Conservation (phyloP, 345 rosid genomes). For the Pugionium cornutum region DNA sequence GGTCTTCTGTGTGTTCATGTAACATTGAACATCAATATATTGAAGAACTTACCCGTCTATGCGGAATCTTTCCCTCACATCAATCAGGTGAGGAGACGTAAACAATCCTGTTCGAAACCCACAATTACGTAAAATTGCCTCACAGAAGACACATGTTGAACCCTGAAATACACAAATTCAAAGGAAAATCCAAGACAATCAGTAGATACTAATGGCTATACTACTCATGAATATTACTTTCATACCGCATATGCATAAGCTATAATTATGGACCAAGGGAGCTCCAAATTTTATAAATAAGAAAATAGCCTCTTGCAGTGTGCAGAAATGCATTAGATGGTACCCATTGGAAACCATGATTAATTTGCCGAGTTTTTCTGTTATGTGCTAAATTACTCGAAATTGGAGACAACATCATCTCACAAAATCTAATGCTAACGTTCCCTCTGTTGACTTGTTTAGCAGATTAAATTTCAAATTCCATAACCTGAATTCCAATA, state of each 20-base stretch:
- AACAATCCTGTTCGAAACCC: conserved; percentile 83
- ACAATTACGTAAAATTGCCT: conserved; percentile 79
- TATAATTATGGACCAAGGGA: not conserved
- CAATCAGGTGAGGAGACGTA: conserved; percentile 91
- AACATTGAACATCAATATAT: conserved; percentile 9
- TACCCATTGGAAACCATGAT: not conserved
- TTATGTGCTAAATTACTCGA: conserved; percentile 1
- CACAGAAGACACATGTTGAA: conserved; percentile 87
- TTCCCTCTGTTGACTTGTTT: not conserved
- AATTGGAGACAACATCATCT: conserved; percentile 16
- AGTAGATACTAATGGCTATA: conserved; percentile 13
- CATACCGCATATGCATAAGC: conserved; percentile 8
- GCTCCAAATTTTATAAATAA: conserved; percentile 2
- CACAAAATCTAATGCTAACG: not conserved
- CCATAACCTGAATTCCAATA: not conserved
- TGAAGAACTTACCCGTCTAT: conserved; percentile 67
- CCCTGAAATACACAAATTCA: conserved; percentile 51
- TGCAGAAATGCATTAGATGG: conserved; percentile 4
- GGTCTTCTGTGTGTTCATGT: conserved; percentile 20
- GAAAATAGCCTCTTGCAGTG: not conserved
- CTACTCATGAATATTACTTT: conserved; percentile 12
- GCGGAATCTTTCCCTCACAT: conserved; percentile 87
- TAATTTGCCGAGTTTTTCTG: conserved; percentile 3
- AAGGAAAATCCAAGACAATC: conserved; percentile 12
- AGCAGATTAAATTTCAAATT: not conserved